Base-by-base conservation (phyloP, 1,284 basidiomycete genomes). In the Filobasidium uniguttulatum region DNA sequence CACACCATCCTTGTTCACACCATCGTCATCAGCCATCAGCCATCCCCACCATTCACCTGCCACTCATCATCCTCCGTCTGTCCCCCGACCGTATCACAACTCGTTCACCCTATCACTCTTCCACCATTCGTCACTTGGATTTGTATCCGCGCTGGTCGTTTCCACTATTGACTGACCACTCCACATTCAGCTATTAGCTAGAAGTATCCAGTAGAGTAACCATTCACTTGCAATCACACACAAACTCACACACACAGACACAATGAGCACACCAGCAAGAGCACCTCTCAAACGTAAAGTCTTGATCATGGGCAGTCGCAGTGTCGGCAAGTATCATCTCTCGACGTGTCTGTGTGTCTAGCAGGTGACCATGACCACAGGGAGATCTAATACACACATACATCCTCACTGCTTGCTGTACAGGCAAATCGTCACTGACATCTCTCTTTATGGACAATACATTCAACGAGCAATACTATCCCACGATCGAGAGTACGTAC, bases 401-500 rank as follows among this genome's bases (percentile, higher is more conserved):
- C 26, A 34, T 28, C 20, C 34, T 37, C 28, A 20, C 2, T 28
- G 9, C 20, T 29, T 25, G 8, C 25, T 28, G 49, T 38, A 28
- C 70, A 85, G 83, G 82, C 61, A 86, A 86, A 71, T 84, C 80
- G 15, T 86, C 82, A 33, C 75, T 87, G 55, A 80, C 82, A 49
- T 72, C 81, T 54, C 79, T 82, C 66, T 83, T 78, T 68, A 77
- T 81, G 64, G 78, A 83, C 47, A 77, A 68, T 64, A 77, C 64
- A 74, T 80, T 73, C 62, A 78, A 84, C 65, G 84, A 86, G 55
- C 76, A 79, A 20, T 88, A 96, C 76, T 93, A 89, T 69, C 91
- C 91, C 19, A 96, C 91, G 55, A 96, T 96, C 66, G 91, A 96
- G 70, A 80, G 76, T 60, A 87, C 84, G 38, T 86, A 86, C 66